phyloP scores from a whole-genome alignment of 768 basidiomycete genomes.

The Fibroporia radiculosa region DNA sequence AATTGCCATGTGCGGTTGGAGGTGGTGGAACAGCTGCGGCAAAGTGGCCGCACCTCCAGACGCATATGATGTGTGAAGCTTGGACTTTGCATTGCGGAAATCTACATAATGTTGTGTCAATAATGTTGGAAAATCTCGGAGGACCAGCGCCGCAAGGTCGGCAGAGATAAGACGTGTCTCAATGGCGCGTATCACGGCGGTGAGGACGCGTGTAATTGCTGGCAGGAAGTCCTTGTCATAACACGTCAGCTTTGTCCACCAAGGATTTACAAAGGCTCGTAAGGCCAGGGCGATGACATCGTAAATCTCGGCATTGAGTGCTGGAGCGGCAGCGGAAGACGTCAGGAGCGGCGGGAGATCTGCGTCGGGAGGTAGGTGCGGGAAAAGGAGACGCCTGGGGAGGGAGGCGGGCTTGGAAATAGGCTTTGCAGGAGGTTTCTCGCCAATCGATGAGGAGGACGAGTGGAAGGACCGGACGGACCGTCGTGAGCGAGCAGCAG shows the following conservation, averaged over 20 bases:
- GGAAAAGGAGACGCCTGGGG: constrained; percentile 34
- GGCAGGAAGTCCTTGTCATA: constrained; percentile 81
- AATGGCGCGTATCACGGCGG: constrained; percentile 49
- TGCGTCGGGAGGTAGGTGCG: constrained; percentile 33
- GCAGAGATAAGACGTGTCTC: constrained; percentile 46
- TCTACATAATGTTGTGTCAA: constrained; percentile 73
- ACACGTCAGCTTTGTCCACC: constrained; percentile 80
- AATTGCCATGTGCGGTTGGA: constrained; percentile 83
- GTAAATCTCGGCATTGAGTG: constrained; percentile 64
- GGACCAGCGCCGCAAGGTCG: constrained; percentile 56
- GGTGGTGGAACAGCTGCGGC: constrained; percentile 65
- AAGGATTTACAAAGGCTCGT: constrained; percentile 71
- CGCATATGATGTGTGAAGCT: constrained; percentile 64
- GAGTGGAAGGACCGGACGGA: constrained; percentile 18
- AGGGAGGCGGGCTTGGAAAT: constrained; percentile 13
- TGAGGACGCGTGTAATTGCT: constrained; percentile 53
- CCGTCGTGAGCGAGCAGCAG: constrained; percentile 11
- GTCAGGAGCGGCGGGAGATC: constrained; percentile 49
- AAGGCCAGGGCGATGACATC: constrained; percentile 76
- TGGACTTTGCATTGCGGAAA: constrained; percentile 60
- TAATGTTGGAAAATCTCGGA: constrained; percentile 54
- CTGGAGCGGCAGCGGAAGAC: constrained; percentile 34
- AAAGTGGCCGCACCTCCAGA: constrained; percentile 54
- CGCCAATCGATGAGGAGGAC: constrained; percentile 18
- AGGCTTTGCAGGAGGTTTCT: constrained; percentile 7